Evolutionary conservation across 1,284 basidiomycete genomes (phyloP).

Genomic region (Rhodotorula sp.): DNA sequence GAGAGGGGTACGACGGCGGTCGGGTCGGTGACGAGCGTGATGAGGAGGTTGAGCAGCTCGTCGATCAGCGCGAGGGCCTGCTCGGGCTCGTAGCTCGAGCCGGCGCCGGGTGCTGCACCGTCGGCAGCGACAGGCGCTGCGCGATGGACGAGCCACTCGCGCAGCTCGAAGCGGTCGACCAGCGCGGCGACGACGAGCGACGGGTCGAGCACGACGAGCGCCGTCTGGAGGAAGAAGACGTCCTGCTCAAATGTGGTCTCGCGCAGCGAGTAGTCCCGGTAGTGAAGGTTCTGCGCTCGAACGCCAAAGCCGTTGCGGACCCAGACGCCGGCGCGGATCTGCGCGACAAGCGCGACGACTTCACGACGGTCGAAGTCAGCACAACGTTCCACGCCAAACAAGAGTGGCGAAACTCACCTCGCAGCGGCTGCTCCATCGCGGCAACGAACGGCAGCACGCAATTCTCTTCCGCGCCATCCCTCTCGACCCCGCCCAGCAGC

Average conservation of each 20-base stretch:
- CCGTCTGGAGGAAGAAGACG: constrained; percentile 82
- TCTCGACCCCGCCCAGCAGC: constrained; percentile 52
- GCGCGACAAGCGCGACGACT: constrained; percentile 87
- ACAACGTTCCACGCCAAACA: constrained; percentile 2
- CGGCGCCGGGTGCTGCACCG: constrained; percentile 44
- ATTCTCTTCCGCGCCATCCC: constrained; percentile 6
- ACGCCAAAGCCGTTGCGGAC: constrained; percentile 96
- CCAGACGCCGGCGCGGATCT: constrained; percentile 94
- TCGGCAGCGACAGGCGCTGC: background rate
- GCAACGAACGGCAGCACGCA: constrained; percentile 56
- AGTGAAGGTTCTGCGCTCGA: constrained; percentile 92
- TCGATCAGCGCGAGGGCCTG: constrained; percentile 85
- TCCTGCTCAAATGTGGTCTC: constrained; percentile 98
- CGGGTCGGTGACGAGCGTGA: constrained; percentile 82
- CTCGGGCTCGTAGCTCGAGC: constrained; percentile 65
- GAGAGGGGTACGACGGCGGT: constrained; percentile 72
- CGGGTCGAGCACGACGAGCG: constrained; percentile 76
- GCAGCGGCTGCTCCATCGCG: constrained; percentile 78
- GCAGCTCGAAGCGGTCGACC: constrained; percentile 83
- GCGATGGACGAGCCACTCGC: constrained; percentile 67
- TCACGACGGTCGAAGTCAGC: background rate
- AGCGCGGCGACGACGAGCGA: constrained; percentile 78
- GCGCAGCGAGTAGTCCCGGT: constrained; percentile 91
- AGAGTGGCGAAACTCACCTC: constrained; percentile 61
- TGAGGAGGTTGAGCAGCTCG: constrained; percentile 84